Evolutionary conservation across 73 alveolate species (phyloP), one percentile per base, ranked within the genome.

Genomic region (Diophrys appendiculata): DNA sequence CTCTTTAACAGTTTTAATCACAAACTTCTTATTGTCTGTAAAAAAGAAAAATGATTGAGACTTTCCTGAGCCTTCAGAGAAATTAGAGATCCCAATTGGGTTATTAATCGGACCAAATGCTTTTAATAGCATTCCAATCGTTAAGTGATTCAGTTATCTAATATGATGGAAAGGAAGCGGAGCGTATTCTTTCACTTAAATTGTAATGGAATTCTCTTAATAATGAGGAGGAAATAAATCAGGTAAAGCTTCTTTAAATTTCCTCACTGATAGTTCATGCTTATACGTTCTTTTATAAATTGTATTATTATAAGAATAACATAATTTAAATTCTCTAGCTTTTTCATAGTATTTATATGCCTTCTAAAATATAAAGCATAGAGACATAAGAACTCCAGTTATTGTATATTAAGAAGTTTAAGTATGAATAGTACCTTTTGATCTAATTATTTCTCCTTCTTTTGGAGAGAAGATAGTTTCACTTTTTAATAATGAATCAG

Each of bases 31-130:
- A 55, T 83, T 76, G 25, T 75, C 91, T 18, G 91, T 65, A 69
- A 56, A 73, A 77, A 83, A 83, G 78, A 83, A 83, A 65, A 83
- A 83, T 18, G 82, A 67, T 24, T 34, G 68, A 8, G 91, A 83
- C 69, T 83, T 83, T 18, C 91, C 91, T 22, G 71, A 27, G 65
- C 94, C 89, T 35, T 52, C 73, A 28, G 65, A 31, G 52, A 87
- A 85, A 27, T 68, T 69, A 14, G 83, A 32, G 81, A 81, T 81
- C 24, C 76, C 68, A 26, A 54, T 31, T 31, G 78, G 81, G 67
- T 87, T 87, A 35, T 73, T 80, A 29, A 34, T 60, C 0, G 94
- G 94, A 29, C 75, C 73, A 28, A 87, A 70, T 1, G 90, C 69
- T 77, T 64, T 30, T 22, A 81, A 29, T 14, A 80, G 67, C 11